Evolutionary conservation across 2,329 filamentous ascomycete species (phyloP).

Genomic region (Scedosporium aurantiacum): DNA sequence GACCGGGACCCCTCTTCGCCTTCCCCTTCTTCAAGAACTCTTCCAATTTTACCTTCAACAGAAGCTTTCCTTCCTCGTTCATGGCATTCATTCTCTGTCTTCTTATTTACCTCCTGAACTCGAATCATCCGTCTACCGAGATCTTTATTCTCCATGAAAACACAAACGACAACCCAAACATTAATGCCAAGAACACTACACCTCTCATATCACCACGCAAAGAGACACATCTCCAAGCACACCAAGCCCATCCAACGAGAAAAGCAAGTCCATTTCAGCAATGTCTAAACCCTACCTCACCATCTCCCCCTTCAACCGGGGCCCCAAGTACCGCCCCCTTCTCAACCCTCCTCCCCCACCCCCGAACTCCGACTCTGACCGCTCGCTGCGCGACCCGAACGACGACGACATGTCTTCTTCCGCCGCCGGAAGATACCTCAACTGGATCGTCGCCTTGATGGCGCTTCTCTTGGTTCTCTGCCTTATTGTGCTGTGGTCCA

Average conservation of each 20-base stretch:
- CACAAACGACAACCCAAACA: too few species aligned
- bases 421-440: neutral
- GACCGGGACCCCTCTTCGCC: too few species aligned
- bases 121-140: too few species aligned
- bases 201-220: neutral
- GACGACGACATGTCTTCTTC: neutral
- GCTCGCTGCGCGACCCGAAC: neutral
- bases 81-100: too few species aligned
- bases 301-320: neutral
- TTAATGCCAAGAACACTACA: too few species aligned
- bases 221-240: neutral
- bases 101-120: too few species aligned
- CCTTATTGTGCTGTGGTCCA: neutral
- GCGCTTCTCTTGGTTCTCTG: neutral
- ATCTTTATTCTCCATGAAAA: too few species aligned
- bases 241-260: too few species aligned
- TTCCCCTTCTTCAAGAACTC: too few species aligned
- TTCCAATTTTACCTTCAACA: too few species aligned
- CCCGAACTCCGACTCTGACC: neutral
- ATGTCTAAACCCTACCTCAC: neutral
- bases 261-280: neutral
- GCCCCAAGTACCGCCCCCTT: slow-evolving; percentile 5
- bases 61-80: too few species aligned
- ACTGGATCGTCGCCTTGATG: neutral
- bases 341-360: neutral